Evolutionary conservation across 805 yeast species (phyloP), one percentile per base, ranked within the genome.

Genomic region (Pichia deserticola): DNA sequence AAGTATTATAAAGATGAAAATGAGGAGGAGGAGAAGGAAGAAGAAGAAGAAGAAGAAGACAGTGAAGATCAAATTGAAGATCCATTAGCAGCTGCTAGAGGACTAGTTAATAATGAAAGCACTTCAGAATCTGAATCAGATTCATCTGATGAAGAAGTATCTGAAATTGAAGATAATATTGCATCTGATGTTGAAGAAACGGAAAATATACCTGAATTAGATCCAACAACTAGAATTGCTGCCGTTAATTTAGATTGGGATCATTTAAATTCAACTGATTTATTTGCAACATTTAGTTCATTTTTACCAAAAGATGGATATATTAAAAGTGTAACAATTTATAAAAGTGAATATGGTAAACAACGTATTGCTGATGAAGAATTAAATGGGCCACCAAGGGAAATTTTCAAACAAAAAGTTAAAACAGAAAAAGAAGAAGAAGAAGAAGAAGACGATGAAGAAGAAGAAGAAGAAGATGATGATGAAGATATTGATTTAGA

Each of bases 171-270:
- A 4, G 53, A 48, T 20, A 86, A 78, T 25, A 66, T 76, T 28
- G 86, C 81, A 55, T 34, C 41, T 7, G 54, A 53, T 36, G 44
- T 37, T 7, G 54, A 51, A 39, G 5, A 13, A 2, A 75, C 72
- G 32, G 71, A 70, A 9, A 76, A 78, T 47, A 86, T 93, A n/a
- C 89, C 86, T 44, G 84, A 81, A 45, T 95, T 96, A 42, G 97
- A 92, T 3, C 95, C 96, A 33, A 75, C 95, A 1, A 71, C 70
- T 35, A 72, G 86, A 6, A 73, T 93, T 60, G 99, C 99, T 0
- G 96, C 84, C 1, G 98, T 93, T 33, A 93, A 93, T 61, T 73
- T 93, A 77, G 99, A 93, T 63, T 93, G 99, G 99, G 99, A 93
- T 59, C 86, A 93, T 61, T 76, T 93, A n/a, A 77, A 80, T 42